Evolutionary conservation across 177 flowering plant species (phyloP), one percentile per base, ranked within the genome.

Genomic region (Vitis hybrid): DNA sequence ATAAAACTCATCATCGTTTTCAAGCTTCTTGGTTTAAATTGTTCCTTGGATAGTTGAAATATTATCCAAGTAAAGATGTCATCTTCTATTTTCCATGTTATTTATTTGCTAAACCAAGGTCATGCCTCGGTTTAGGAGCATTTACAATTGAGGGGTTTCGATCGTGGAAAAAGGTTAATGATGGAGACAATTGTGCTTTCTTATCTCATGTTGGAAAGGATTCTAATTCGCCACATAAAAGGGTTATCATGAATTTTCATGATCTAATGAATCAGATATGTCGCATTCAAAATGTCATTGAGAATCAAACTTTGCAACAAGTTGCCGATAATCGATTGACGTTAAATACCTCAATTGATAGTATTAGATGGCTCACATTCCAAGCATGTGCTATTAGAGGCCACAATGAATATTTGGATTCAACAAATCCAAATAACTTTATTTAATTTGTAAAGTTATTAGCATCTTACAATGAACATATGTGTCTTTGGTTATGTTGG

Each of bases 331-430:
- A 64, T 57, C 13, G 58, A 4, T 6, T 58, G 7, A 14, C 18
- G 8, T 17, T 58, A 1, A 14, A 18, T 2, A 30, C 55, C n/a
- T 15, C 62, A 11, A 50, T 73, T 27, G 21, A 57, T 7, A 2
- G 9, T 46, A 10, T 69, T 61, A 20, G 64, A 2, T 69, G 52
- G 17, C 64, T 65, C 54, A 4, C 64, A 7, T 21, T 7, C 12
- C 64, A 73, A 24, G 64, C 63, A 41, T 69, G 65, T 56, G 59
- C 71, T 49, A 65, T 77, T n/a, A 48, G 71, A 56, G 76, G 76
- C 21, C 58, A 50, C 52, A 71, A 69, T 66, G 65, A 77, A 73
- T 21, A 48, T 12, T n/a, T 17, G 8, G 17, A 21, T 21, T 76
- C 67, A 7, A 20, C 3, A 11, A 76, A 72, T 49, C 63, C n/a